Percentiles rank a stretch among this genome's conserved stretches.
phyloP scores from a whole-genome alignment of 345 rosid genomes.

The Salix suchowensis region DNA sequence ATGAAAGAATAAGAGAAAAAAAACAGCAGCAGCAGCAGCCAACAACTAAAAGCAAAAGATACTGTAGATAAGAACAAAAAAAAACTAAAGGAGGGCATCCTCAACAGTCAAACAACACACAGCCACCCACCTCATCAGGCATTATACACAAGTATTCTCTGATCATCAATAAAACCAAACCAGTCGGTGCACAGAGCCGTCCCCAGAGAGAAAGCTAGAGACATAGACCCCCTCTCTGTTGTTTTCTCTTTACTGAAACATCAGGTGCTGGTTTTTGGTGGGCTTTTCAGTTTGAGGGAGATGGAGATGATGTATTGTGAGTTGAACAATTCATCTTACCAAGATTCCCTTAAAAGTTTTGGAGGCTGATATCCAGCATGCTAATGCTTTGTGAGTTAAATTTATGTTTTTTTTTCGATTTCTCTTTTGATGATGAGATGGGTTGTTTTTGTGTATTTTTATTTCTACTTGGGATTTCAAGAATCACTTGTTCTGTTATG shows the following conservation, averaged over 20 bases:
- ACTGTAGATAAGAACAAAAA: constrained; percentile 14
- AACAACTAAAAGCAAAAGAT: background rate
- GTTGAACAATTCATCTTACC: constrained; percentile 30
- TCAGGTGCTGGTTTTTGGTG: background rate
- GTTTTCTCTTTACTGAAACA: background rate
- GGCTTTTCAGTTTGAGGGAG: background rate
- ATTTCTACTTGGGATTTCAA: background rate
- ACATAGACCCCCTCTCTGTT: background rate
- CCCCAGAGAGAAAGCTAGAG: constrained; percentile 6
- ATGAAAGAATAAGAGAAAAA: background rate
- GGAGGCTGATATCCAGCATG: constrained; percentile 85
- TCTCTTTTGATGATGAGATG: constrained; percentile 7
- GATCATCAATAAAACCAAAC: constrained; percentile 11
- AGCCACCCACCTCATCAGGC: background rate
- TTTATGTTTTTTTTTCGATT: background rate
- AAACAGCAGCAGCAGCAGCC: background rate
- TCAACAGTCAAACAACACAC: constrained; percentile 2
- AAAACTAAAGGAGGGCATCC: background rate
- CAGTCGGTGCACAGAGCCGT: constrained; percentile 12
- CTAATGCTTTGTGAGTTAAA: constrained; percentile 75
- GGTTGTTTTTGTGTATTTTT: background rate
- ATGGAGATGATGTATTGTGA: constrained; percentile 28
- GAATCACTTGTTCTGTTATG: constrained; percentile 3
- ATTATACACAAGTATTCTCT: constrained; percentile 6
- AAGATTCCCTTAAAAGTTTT: constrained; percentile 73